Base-by-base conservation (phyloP, 129 eudicot species). In the Escallonia herrerae region DNA sequence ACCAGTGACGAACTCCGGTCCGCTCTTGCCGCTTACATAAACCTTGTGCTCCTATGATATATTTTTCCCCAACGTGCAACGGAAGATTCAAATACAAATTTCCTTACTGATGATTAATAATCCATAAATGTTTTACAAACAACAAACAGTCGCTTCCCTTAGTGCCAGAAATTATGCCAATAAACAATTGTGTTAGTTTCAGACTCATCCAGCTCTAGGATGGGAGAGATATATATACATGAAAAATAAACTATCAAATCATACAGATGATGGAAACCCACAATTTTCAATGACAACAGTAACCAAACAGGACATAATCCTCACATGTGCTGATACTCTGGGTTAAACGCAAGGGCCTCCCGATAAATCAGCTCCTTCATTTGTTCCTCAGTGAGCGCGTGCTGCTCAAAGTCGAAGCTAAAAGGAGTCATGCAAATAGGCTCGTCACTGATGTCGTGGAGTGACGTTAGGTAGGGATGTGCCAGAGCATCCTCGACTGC, bases 401-500 rank as follows among this genome's bases (percentile, higher is more conserved):
- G 88, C 80, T 86, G 87, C 79, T 86, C 95, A 72, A 89, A 89
- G 69, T 86, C 96, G 44, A 86, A 86, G 83, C 71, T 80, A 67
- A 89, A 89, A 10, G 95, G 96, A 38, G 79, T 79, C 85, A 65
- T 48, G 79, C 95, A 89, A 22, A 72, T 75, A 10, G 96, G 96
- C 79, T 89, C 96, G 7, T 89, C 90, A 8, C 95, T 86, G 46
- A 80, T 79, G 82, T 89, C 96, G 52, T 89, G 96, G 63, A 89
- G 84, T 13, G 94, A 80, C 44, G 80, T 79, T 15, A 89, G 70
- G 68, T 89, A 89, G 1, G 90, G 96, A 70, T 89, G 95, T 4
- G 90, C 90, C 11, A 89, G 80, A 55, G 96, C 96, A 50, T 81
- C 95, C 78, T 86, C 96, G 48, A 89, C 96, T 89, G 90, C 62